Conservation (phyloP, 2,329 filamentous ascomycete species). For the Penicillium sp. region DNA sequence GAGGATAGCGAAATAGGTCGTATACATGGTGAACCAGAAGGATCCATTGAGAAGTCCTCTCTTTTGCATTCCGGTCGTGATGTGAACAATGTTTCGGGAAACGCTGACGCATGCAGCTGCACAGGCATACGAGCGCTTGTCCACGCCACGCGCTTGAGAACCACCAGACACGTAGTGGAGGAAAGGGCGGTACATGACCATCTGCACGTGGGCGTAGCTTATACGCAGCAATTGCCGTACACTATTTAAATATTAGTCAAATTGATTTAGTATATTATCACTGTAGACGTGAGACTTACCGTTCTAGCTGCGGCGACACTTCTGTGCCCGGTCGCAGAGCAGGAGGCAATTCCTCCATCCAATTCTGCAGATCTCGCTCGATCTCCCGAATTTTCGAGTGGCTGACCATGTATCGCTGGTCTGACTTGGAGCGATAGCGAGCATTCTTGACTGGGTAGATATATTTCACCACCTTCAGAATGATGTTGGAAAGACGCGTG, state of each 20-base stretch:
- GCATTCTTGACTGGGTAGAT: constrained; percentile 61
- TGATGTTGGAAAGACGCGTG: constrained; percentile 55
- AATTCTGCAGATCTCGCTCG: constrained; percentile 60
- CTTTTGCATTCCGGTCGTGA: constrained; percentile 63
- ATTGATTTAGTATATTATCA: background rate
- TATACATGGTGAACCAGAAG: constrained; percentile 69
- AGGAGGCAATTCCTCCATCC: constrained; percentile 67
- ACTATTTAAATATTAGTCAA: constrained; percentile 7
- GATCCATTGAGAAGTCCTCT: constrained; percentile 59
- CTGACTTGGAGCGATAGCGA: constrained; percentile 43
- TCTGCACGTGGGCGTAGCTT: constrained; percentile 63
- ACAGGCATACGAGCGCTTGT: constrained; percentile 64
- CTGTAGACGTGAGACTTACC: constrained; percentile 53
- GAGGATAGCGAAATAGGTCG: constrained; percentile 65
- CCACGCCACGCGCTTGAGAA: constrained; percentile 51
- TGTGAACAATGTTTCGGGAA: constrained; percentile 65
- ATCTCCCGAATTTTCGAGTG: constrained; percentile 64
- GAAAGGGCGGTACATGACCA: constrained; percentile 64
- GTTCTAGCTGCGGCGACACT: constrained; percentile 68
- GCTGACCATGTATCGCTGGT: constrained; percentile 60
- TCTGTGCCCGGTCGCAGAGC: constrained; percentile 77
- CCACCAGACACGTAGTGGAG: constrained; percentile 60
- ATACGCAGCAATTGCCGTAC: constrained; percentile 61
- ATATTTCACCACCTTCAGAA: constrained; percentile 61
- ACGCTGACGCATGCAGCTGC: constrained; percentile 65